These are phyloP conservation scores for Citrus hindsii DNA, from an alignment of 345 rosid genomes.

Conservation along the genomic window DNA sequence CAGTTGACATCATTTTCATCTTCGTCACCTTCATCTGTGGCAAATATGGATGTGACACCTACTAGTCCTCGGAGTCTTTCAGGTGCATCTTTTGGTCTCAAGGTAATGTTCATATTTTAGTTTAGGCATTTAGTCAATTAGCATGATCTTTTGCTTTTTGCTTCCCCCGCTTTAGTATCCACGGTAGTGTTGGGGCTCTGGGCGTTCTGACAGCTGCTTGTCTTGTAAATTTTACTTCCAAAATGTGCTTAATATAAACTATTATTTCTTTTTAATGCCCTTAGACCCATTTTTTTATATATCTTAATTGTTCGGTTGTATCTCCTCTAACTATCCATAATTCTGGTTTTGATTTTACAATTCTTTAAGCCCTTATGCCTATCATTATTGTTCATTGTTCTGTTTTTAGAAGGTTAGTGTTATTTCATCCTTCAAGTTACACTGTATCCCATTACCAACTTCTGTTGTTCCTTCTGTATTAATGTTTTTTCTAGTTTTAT, in stretches of 20 bases:
- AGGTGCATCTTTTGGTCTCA: slow-evolving; percentile 67
- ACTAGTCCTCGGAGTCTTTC: slow-evolving; percentile 50
- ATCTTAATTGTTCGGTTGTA: neutral
- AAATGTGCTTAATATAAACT: neutral
- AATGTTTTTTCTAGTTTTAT: neutral
- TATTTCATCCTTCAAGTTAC: neutral
- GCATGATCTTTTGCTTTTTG: neutral
- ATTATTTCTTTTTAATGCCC: neutral
- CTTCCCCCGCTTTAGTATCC: neutral
- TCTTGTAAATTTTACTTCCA: neutral
- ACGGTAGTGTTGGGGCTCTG: neutral
- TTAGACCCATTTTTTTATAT: neutral
- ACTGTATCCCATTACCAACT: neutral
- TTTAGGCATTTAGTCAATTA: neutral
- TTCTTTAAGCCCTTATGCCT: neutral
- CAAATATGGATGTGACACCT: slow-evolving; percentile 62
- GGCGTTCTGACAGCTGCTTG: neutral
- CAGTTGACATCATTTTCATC: slow-evolving; percentile 42
- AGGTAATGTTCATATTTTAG: slow-evolving; percentile 46
- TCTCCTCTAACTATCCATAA: neutral
- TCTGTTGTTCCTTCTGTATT: neutral
- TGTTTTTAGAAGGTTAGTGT: neutral
- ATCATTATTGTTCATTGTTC: neutral
- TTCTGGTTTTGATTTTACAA: neutral
- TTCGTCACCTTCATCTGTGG: slow-evolving; percentile 48